phyloP scores from a whole-genome alignment of 1,284 basidiomycete genomes.

The Moesziomyces parantarcticus region DNA sequence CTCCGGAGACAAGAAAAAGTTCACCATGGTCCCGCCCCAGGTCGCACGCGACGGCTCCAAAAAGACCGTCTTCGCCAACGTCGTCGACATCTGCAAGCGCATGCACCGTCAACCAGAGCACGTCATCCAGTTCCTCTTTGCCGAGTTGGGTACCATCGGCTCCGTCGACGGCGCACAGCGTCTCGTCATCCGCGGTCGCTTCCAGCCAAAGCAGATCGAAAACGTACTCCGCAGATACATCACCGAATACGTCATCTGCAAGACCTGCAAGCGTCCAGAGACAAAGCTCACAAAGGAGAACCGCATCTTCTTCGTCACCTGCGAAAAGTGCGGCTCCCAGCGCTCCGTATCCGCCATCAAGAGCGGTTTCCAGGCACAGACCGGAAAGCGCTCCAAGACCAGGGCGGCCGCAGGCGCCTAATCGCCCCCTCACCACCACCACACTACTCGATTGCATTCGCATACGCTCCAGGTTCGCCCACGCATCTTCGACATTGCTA shows the following conservation, averaged over 20 bases:
- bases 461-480: too few relatives aligned
- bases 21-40: constrained; percentile 96
- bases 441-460: too few relatives aligned
- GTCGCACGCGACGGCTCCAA: constrained; percentile 94
- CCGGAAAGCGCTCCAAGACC: constrained; percentile 73
- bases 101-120: constrained; percentile 99
- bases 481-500: too few relatives aligned
- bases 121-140: constrained; percentile 95
- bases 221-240: constrained; percentile 97
- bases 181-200: constrained; percentile 95
- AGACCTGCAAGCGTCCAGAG: constrained; percentile 98
- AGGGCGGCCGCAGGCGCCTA: constrained; percentile 48
- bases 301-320: constrained; percentile 98
- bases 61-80: constrained; percentile 95
- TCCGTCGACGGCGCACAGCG: constrained; percentile 92
- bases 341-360: constrained; percentile 96
- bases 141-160: constrained; percentile 98
- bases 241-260: constrained; percentile 99
- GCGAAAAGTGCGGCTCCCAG: constrained; percentile 90
- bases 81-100: constrained; percentile 95
- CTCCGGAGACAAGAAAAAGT: constrained; percentile 79
- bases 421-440: constrained; percentile 4
- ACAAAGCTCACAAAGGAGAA: constrained; percentile 97
- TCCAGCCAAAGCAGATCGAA: constrained; percentile 99
- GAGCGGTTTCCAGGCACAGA: constrained; percentile 97